Conservation (phyloP, 2,329 filamentous ascomycete genomes). For the Fusarium cyanostomum region DNA sequence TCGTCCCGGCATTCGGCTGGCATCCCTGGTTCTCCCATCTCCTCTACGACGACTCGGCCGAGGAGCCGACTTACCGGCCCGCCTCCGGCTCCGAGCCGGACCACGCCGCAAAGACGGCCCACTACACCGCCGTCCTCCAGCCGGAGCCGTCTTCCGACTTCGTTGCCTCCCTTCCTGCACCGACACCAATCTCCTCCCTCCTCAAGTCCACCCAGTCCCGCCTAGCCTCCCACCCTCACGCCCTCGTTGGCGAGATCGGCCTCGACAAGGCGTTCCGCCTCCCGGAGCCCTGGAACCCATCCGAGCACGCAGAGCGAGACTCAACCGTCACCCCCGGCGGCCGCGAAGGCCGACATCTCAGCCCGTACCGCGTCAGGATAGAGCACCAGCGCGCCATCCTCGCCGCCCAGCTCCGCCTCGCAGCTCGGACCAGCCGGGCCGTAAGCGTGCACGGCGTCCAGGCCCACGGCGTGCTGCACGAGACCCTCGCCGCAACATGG, state of each 20-base stretch:
- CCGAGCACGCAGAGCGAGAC: constrained; percentile 40
- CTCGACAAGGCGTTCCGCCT: constrained; percentile 81
- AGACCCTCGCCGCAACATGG: constrained; percentile 73
- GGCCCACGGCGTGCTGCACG: constrained; percentile 75
- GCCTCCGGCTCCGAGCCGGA: constrained; percentile 22
- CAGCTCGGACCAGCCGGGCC: constrained; percentile 71
- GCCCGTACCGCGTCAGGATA: constrained; percentile 73
- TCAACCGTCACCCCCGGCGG: constrained; percentile 70
- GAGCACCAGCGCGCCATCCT: constrained; percentile 75
- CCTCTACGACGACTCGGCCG: constrained; percentile 69
- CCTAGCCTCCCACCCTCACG: constrained; percentile 66
- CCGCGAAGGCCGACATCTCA: constrained; percentile 73
- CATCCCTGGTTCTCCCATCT: constrained; percentile 88
- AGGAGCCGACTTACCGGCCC: constrained; percentile 50
- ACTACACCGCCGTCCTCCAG: constrained; percentile 75
- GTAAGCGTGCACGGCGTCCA: constrained; percentile 80
- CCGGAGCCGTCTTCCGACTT: constrained; percentile 57
- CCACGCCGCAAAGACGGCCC: constrained; percentile 56
- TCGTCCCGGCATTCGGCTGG: constrained; percentile 83
- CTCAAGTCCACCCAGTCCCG: constrained; percentile 64
- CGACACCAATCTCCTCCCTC: constrained; percentile 67
- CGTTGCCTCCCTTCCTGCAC: constrained; percentile 64
- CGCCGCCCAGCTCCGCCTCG: constrained; percentile 74
- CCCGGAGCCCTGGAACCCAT: constrained; percentile 65
- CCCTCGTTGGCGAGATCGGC: constrained; percentile 80